Base-by-base conservation (phyloP, 2,329 filamentous ascomycete genomes). In the Ophiostoma ips region DNA sequence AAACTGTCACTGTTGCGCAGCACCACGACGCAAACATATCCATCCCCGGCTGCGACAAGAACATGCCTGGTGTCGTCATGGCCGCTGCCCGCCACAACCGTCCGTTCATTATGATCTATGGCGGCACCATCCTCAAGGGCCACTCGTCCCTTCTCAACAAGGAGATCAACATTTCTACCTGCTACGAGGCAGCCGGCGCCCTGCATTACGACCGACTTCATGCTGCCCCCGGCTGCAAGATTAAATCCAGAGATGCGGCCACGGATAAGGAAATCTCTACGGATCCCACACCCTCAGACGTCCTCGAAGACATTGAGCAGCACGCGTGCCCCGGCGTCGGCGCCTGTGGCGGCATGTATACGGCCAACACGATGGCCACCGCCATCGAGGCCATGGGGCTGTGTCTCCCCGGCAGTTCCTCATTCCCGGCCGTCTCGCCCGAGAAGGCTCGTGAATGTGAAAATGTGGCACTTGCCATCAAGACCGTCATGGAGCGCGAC, bases 1-100 rank as follows among this genome's bases (percentile, higher is more conserved):
- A 96, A 69, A 89, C 86, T 2, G 85, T 95, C 36, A 95, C 88
- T 1, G 90, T 84, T 63, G 90, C 86, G 5, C 89, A 95, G 63
- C 84, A 84, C 58, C 87, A 95, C 65, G 90, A 95, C 63, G 90
- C 88, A 52, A 94, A 89, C 64, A 89, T 95, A 63, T 81, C 86
- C 30, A 90, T 95, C 58, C 88, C 90, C 0, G 89, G 89, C 11
- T 95, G 89, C 64, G 89, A 95, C 70, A 95, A 95, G 76, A 95
- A 95, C 65, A 95, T 95, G 90, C 89, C 89, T 0, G 89, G 89
- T 55, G 83, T 86, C 15, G 73, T 92, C 55, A 95, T 95, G 82
- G 88, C 85, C 0, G 88, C 92, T 61, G 87, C 86, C 13, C 78
- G 90, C 51, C 87, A 94, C 67, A 95, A 95, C 66, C 77, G 90